These are phyloP conservation scores for Candida tetrigidarum DNA, from an alignment of 1,139 yeast genomes.

Conservation along the genomic window DNA sequence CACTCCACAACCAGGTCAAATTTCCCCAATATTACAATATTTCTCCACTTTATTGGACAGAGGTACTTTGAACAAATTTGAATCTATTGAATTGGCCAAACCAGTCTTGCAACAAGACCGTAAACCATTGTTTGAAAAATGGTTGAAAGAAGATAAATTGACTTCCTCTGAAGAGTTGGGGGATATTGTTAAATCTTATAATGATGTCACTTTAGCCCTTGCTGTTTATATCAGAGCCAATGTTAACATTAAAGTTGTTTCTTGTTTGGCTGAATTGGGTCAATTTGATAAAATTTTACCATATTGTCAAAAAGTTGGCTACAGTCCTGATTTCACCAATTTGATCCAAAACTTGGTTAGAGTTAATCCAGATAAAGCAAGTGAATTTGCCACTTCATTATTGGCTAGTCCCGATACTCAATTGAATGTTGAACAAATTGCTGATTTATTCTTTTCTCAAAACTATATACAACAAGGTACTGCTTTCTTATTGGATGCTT, in stretches of 20 bases:
- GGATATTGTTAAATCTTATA: constrained; percentile 87
- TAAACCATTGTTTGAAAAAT: constrained; percentile 91
- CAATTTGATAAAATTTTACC: constrained; percentile 97
- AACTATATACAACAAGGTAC: constrained; percentile 98
- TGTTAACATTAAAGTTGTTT: constrained; percentile 87
- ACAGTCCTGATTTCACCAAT: constrained; percentile 88
- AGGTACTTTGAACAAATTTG: constrained; percentile 91
- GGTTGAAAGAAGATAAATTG: constrained; percentile 94
- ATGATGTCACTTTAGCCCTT: constrained; percentile 81
- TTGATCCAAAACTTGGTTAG: constrained; percentile 90
- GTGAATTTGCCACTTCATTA: constrained; percentile 93
- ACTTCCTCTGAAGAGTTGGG: constrained; percentile 96
- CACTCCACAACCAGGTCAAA: constrained; percentile 96
- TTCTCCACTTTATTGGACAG: constrained; percentile 91
- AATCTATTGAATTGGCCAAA: constrained; percentile 91
- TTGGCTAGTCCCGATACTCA: constrained; percentile 65
- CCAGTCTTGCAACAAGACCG: constrained; percentile 97
- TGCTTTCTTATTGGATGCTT: constrained; percentile 95
- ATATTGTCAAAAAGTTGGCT: constrained; percentile 87
- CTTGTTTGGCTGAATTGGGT: constrained; percentile 92
- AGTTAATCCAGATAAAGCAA: constrained; percentile 96
- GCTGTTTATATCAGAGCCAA: constrained; percentile 90
- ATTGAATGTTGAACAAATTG: constrained; percentile 81
- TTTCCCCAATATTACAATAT: constrained; percentile 92
- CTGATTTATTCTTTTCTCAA: constrained; percentile 94